These are phyloP conservation scores for Cytospora schulzeri DNA, from an alignment of 2,329 filamentous ascomycete genomes.

Conservation along the genomic window DNA sequence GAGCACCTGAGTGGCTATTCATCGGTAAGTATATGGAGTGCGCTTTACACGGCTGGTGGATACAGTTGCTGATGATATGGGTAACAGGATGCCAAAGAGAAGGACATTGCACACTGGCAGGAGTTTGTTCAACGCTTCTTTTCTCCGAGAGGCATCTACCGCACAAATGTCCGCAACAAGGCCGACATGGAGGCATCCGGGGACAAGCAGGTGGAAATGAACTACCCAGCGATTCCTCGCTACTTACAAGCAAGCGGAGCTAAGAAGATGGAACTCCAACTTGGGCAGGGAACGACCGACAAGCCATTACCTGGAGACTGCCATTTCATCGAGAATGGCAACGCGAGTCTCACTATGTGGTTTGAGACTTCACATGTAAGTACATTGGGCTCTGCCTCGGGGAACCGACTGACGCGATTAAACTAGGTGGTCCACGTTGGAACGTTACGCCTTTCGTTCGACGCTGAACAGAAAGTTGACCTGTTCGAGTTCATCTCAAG, in stretches of 20 bases:
- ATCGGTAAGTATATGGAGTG: slow-evolving; percentile 44
- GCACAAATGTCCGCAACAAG: slow-evolving; percentile 39
- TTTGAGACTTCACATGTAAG: slow-evolving; percentile 82
- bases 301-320: slow-evolving; percentile 62
- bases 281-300: slow-evolving; percentile 67
- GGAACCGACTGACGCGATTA: not conserved
- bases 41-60: not conserved
- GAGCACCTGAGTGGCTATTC: slow-evolving; percentile 61
- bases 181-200: slow-evolving; percentile 19
- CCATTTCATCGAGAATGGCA: slow-evolving; percentile 74
- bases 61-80: slow-evolving; percentile 1
- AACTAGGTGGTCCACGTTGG: slow-evolving; percentile 48
- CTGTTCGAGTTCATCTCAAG: slow-evolving; percentile 79
- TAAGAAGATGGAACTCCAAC: slow-evolving; percentile 79
- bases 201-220: slow-evolving; percentile 85
- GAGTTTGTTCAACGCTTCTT: slow-evolving; percentile 82
- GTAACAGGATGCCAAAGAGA: slow-evolving; percentile 56
- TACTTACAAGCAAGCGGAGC: slow-evolving; percentile 91
- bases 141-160: slow-evolving; percentile 73
- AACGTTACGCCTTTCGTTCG: slow-evolving; percentile 76
- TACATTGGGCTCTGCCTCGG: slow-evolving; percentile 28
- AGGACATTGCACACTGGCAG: slow-evolving; percentile 75
- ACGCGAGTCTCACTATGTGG: slow-evolving; percentile 84
- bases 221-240: slow-evolving; percentile 76
- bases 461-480: slow-evolving; percentile 78